Evolutionary conservation across 2,329 filamentous ascomycete species (phyloP).

Genomic region (Hortaea sp.): DNA sequence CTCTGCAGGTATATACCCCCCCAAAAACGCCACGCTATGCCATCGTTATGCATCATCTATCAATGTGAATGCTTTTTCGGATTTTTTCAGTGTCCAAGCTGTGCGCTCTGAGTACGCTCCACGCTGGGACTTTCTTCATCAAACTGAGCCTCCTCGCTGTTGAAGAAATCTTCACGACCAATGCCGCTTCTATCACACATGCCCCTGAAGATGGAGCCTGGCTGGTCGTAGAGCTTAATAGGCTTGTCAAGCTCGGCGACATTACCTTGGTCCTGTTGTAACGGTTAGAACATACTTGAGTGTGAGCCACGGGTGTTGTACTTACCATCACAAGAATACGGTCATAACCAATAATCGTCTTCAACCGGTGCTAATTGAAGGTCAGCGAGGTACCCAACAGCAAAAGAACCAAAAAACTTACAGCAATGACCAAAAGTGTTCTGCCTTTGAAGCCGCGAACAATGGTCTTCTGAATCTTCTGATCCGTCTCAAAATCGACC

Average conservation of each 20-base stretch:
- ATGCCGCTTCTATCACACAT: constrained; percentile 90
- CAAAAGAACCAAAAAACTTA: not conserved
- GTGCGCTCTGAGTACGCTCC: constrained; percentile 19
- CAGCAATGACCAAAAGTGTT: constrained; percentile 81
- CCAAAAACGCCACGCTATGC: not conserved
- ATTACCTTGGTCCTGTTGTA: constrained; percentile 55
- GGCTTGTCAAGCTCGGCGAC: constrained; percentile 85
- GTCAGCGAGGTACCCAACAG: not conserved
- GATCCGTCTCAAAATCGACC: constrained; percentile 93
- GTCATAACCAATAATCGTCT: constrained; percentile 90
- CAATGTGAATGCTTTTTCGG: not conserved
- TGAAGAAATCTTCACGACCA: constrained; percentile 38
- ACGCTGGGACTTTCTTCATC: constrained; percentile 15
- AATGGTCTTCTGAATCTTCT: constrained; percentile 88
- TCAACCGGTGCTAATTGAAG: constrained; percentile 36
- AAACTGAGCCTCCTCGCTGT: constrained; percentile 18
- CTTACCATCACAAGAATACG: constrained; percentile 79
- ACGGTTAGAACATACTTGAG: not conserved
- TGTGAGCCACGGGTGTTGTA: not conserved
- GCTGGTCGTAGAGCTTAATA: constrained; percentile 56
- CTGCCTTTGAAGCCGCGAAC: constrained; percentile 73
- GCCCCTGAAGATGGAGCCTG: constrained; percentile 66
- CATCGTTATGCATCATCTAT: not conserved
- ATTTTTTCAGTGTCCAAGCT: not conserved
- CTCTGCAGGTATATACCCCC: not conserved